Percentiles rank a stretch among this genome's conserved stretches.
phyloP scores from a whole-genome alignment of 2,329 filamentous ascomycete genomes.

The Sarocladiaceae sp. region DNA sequence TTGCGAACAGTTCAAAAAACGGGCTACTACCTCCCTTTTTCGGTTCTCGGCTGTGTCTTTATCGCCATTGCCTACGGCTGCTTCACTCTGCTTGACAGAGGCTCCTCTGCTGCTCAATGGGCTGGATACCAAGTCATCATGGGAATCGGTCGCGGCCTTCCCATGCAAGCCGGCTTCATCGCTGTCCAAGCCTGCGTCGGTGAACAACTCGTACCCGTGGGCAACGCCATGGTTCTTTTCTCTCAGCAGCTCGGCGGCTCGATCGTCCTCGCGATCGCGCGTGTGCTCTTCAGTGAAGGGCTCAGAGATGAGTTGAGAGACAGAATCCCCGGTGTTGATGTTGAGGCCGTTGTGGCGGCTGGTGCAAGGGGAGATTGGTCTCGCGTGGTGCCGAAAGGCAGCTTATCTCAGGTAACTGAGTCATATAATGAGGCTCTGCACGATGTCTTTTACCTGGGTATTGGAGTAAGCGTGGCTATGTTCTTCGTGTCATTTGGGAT shows the following conservation, averaged over 20 bases:
- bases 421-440: conserved; percentile 12
- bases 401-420: background rate
- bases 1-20: conserved; percentile 16
- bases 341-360: conserved; percentile 13
- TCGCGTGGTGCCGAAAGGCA: background rate
- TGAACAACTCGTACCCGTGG: conserved; percentile 10
- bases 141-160: conserved; percentile 33
- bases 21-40: conserved; percentile 16
- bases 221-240: conserved; percentile 19
- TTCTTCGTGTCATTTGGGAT: conserved; percentile 14
- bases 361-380: conserved; percentile 14
- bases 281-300: conserved; percentile 15
- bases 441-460: conserved; percentile 13
- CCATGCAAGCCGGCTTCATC: conserved; percentile 27
- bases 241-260: conserved; percentile 36
- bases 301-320: conserved; percentile 9
- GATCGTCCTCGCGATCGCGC: conserved; percentile 14
- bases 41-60: conserved; percentile 29
- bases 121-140: conserved; percentile 42
- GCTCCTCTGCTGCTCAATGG: conserved; percentile 29
- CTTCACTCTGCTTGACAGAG: conserved; percentile 29
- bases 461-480: conserved; percentile 8
- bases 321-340: conserved; percentile 10
- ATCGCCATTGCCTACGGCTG: conserved; percentile 29
- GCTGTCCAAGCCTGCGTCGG: conserved; percentile 12